Base-by-base conservation (phyloP, 345 rosid genomes). In the Melastoma malabathricum region DNA sequence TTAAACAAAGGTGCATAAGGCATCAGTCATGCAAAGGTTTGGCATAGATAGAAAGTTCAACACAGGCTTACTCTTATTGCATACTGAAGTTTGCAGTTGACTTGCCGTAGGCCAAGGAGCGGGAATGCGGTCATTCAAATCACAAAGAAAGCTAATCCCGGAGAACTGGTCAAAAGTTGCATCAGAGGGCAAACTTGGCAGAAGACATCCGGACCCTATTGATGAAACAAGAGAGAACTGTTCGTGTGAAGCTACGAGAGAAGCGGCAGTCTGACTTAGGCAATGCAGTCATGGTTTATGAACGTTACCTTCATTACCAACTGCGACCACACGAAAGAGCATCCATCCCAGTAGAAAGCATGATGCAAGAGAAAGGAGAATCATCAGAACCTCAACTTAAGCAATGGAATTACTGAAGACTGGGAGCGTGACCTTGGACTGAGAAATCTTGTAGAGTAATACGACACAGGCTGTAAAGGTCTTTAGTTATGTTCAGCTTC, bases 131-230 rank as follows among this genome's bases (percentile, higher is more conserved):
- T 92, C 98, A 63, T 92, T 92, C 51, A 92, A 81, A 71, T 92
- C 98, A 59, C 98, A 92, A 14, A 86, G 83, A 70, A 92, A 92
- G 78, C 96, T 82, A 59, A 92, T 70, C 50, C 96, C 95, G 3
- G 95, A 48, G 34, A 54, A 69, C 60, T 77, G 52, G 68, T 87
- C 98, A 49, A 72, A 70, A 45, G 92, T 92, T 44, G 98, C 98
- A 73, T 92, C 96, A 0, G 96, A 92, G 14, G 98, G 98, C 75
- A 82, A 65, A 82, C 98, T 92, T 45, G 96, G 95, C 55, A 92
- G 76, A 47, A 92, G 84, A 68, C 98, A 92, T 59, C 98, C 98
- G 23, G 95, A 77, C 48, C 69, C 98, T 90, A 57, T 12, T 47
- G 23, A 52, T 23, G 45, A 48, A 57, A 29, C 38, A 29, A 27